phyloP scores from a whole-genome alignment of 352 stramenopile genomes.

The Phytopythium oedochilum region DNA sequence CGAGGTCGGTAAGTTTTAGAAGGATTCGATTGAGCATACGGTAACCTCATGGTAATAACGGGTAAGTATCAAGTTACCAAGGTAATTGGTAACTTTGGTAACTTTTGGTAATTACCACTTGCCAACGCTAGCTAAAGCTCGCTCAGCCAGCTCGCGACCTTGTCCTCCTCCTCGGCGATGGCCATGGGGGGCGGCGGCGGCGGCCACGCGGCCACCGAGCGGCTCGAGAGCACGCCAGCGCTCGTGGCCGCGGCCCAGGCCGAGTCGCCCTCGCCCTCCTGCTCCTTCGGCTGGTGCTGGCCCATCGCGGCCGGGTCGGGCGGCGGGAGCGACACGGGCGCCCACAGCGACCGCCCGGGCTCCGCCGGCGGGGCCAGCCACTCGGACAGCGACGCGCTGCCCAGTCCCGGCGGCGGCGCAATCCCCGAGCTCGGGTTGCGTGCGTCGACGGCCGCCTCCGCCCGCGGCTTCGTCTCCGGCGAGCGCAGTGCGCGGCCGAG shows the following conservation, averaged over 20 bases:
- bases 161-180: background rate
- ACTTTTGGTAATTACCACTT: too few relatives aligned
- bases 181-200: background rate
- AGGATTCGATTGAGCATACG: too few relatives aligned
- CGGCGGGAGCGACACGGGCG: background rate
- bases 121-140: too few relatives aligned
- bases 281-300: background rate
- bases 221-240: background rate
- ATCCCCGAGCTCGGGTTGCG: background rate
- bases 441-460: background rate
- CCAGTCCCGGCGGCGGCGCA: background rate
- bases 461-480: background rate
- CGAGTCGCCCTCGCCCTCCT: background rate
- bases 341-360: background rate
- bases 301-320: background rate
- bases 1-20: too few relatives aligned
- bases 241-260: conserved; percentile 2
- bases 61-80: too few relatives aligned
- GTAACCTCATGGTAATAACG: too few relatives aligned
- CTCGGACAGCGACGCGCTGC: background rate
- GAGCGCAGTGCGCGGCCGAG: background rate
- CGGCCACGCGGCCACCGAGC: conserved; percentile 3
- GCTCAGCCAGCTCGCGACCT: too few relatives aligned
- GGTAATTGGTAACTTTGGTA: too few relatives aligned
- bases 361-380: background rate